Conservation (phyloP, 179 eudicot genomes). For the Drosera spatulata region DNA sequence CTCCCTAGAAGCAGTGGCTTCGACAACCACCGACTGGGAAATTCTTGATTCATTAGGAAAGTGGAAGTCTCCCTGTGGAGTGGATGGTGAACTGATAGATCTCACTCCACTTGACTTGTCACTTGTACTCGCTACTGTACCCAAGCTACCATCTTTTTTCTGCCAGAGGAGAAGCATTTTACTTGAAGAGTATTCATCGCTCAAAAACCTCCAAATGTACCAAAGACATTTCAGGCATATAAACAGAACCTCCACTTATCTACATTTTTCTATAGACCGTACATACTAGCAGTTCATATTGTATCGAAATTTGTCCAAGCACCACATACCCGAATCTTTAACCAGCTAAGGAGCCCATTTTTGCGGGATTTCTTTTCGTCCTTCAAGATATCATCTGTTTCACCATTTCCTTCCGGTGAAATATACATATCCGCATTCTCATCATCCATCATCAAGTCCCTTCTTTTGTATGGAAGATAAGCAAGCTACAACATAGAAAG, state of each 20-base stretch:
- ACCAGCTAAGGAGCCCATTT: conserved; percentile 89
- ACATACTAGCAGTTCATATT: no score
- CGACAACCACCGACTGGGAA: conserved; percentile 59
- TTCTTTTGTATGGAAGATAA: conserved; percentile 89
- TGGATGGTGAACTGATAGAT: conserved; percentile 81
- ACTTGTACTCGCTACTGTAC: conserved; percentile 59
- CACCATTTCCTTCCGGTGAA: conserved; percentile 59
- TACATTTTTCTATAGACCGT: no score
- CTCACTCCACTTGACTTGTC: conserved; percentile 89
- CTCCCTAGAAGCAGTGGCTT: conserved; percentile 52
- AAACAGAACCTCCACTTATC: no score
- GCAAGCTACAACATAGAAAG: conserved; percentile 57
- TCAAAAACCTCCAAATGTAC: no score
- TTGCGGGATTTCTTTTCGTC: conserved; percentile 80
- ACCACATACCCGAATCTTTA: conserved; percentile 67
- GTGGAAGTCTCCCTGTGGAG: conserved; percentile 76
- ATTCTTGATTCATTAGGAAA: conserved; percentile 50
- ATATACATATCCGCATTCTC: conserved; percentile 73
- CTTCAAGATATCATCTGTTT: conserved; percentile 52
- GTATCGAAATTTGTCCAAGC: not conserved
- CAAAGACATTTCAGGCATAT: no score
- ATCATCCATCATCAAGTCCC: conserved; percentile 84
- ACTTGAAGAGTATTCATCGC: not conserved
- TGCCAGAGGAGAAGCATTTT: conserved; percentile 13
- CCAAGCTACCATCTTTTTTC: conserved; percentile 79